phyloP scores from a whole-genome alignment of 1,284 basidiomycete species.

The Fomitopsis palustris region DNA sequence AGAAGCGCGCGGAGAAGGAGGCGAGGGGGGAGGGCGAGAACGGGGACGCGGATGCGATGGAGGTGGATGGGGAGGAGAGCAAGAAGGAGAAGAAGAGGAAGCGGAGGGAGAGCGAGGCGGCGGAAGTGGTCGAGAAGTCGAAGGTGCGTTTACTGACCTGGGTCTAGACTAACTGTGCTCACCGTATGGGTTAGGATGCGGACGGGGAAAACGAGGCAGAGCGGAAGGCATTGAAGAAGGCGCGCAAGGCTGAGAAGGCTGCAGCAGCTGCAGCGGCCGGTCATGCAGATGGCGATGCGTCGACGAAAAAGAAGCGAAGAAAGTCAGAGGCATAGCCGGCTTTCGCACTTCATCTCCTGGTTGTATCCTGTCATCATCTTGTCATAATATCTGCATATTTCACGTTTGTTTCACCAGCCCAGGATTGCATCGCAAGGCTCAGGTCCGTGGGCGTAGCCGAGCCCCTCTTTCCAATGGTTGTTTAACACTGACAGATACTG shows the following conservation, averaged over 20 bases:
- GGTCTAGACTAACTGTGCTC: not conserved
- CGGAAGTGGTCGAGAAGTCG: conserved; percentile 64
- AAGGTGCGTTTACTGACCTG: conserved; percentile 31
- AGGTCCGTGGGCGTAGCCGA: too few relatives aligned
- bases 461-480: too few relatives aligned
- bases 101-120: conserved; percentile 42
- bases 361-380: conserved; percentile 3
- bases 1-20: conserved; percentile 89
- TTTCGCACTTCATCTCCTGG: not conserved
- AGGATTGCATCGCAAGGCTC: too few relatives aligned
- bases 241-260: conserved; percentile 69
- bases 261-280: conserved; percentile 55
- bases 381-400: not conserved
- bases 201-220: conserved; percentile 58
- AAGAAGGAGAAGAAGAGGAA: conserved; percentile 55
- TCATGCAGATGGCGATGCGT: conserved; percentile 41
- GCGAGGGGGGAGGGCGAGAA: conserved; percentile 55
- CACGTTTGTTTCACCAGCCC: not conserved
- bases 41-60: conserved; percentile 46
- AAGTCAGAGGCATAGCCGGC: conserved; percentile 46
- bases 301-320: conserved; percentile 73
- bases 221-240: conserved; percentile 80
- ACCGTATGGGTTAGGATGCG: conserved; percentile 28
- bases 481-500: too few relatives aligned
- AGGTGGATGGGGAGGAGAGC: conserved; percentile 49